Evolutionary conservation across 192 early-diverging fungal species (phyloP).

Genomic region (Phycomyces blakesleeanus): DNA sequence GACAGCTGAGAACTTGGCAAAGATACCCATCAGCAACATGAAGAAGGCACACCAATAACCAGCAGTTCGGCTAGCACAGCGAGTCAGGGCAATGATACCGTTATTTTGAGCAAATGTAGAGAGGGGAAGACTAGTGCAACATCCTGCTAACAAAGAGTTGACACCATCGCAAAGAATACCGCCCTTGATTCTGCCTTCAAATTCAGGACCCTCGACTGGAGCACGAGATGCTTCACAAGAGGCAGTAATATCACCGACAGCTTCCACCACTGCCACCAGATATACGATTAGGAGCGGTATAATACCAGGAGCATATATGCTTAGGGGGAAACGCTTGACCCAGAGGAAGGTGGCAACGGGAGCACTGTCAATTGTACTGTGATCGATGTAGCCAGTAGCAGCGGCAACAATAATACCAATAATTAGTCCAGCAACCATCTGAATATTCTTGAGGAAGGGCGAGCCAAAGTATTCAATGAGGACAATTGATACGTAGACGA

Average conservation of each 20-base stretch:
- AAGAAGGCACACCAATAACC: constrained; percentile 53
- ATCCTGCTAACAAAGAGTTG: constrained; percentile 35
- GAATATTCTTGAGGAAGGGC: constrained; percentile 52
- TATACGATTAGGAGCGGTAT: constrained; percentile 48
- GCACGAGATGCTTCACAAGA: constrained; percentile 50
- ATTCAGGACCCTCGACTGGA: constrained; percentile 48
- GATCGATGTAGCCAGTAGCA: constrained; percentile 46
- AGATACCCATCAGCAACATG: constrained; percentile 49
- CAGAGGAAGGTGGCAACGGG: constrained; percentile 50
- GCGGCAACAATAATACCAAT: constrained; percentile 50
- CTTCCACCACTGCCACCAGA: constrained; percentile 43
- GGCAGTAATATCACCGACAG: constrained; percentile 51
- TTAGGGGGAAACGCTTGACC: constrained; percentile 44
- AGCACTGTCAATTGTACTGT: constrained; percentile 35
- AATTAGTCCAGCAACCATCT: constrained; percentile 46
- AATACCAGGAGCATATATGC: constrained; percentile 44
- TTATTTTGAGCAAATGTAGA: constrained; percentile 56
- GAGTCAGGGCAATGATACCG: constrained; percentile 52
- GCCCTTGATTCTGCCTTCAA: constrained; percentile 52
- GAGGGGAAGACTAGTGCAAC: constrained; percentile 48
- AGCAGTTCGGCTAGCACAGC: constrained; percentile 50
- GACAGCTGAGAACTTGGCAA: constrained; percentile 48
- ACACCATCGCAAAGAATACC: constrained; percentile 51
- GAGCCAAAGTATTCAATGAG: constrained; percentile 52
- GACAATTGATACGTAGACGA: constrained; percentile 48